phyloP scores from a whole-genome alignment of 148 eudicot genomes.

The Oxyria digyna region DNA sequence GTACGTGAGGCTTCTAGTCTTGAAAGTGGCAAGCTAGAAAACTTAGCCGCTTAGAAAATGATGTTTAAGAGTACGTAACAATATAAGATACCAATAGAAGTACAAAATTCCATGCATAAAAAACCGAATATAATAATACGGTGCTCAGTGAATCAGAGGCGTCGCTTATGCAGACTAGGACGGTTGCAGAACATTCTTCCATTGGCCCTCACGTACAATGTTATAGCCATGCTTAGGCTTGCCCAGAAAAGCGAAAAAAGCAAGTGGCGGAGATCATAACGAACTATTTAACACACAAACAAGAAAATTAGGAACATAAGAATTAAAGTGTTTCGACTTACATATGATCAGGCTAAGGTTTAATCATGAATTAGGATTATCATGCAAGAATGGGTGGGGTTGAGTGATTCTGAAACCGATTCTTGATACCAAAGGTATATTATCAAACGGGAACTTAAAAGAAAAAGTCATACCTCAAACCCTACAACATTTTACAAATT shows the following conservation, averaged over 20 bases:
- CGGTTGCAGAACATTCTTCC: constrained; percentile 11
- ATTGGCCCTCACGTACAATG: constrained; percentile 3
- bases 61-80: background rate
- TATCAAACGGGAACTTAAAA: too few relatives aligned
- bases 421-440: too few relatives aligned
- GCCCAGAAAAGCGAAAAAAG: constrained; percentile 7
- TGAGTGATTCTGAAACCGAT: too few relatives aligned
- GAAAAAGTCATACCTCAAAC: background rate
- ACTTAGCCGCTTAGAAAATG: background rate
- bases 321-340: background rate
- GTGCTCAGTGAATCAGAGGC: background rate
- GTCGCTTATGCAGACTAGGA: constrained; percentile 8
- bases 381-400: too few relatives aligned
- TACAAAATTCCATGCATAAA: background rate
- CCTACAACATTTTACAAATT: too few relatives aligned
- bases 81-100: background rate
- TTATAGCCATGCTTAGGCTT: background rate
- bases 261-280: constrained; percentile 7
- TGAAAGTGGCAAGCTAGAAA: background rate
- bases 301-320: background rate
- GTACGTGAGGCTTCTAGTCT: background rate
- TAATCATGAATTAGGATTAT: background rate
- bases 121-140: background rate
- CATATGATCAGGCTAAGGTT: background rate
- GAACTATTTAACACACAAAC: background rate